Evolutionary conservation across 2,329 filamentous ascomycete genomes (phyloP).

Genomic region (Cordyceps militaris): DNA sequence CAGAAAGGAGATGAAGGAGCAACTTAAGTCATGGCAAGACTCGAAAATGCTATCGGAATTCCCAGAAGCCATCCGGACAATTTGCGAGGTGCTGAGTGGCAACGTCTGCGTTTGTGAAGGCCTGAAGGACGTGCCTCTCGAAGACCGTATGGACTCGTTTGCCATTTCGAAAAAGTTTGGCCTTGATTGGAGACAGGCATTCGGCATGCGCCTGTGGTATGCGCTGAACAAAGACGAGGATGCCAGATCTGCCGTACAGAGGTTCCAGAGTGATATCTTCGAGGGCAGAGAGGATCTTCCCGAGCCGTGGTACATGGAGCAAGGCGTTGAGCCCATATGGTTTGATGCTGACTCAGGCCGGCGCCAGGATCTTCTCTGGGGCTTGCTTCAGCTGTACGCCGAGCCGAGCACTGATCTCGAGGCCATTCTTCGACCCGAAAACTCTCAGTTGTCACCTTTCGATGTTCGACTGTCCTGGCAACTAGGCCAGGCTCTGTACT

Average conservation of each 20-base stretch:
- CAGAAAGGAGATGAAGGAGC: constrained; percentile 67
- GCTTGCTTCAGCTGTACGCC: constrained; percentile 74
- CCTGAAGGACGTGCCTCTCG: constrained; percentile 61
- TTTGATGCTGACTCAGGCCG: constrained; percentile 49
- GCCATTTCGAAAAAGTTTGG: constrained; percentile 76
- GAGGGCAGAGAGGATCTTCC: constrained; percentile 67
- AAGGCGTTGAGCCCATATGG: constrained; percentile 52
- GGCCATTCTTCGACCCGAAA: constrained; percentile 66
- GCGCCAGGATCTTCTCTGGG: constrained; percentile 78
- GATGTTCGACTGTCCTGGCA: constrained; percentile 79
- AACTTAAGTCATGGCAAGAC: constrained; percentile 78
- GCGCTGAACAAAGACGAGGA: constrained; percentile 64
- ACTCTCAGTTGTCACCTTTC: constrained; percentile 66
- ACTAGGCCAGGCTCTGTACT: constrained; percentile 60
- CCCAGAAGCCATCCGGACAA: constrained; percentile 69
- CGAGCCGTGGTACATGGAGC: constrained; percentile 61
- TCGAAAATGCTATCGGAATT: constrained; percentile 84
- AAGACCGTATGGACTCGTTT: constrained; percentile 76
- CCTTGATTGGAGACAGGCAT: constrained; percentile 88
- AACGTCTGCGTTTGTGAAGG: constrained; percentile 82
- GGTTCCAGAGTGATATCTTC: constrained; percentile 66
- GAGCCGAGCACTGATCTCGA: constrained; percentile 53
- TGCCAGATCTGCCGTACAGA: constrained; percentile 57
- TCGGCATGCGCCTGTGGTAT: constrained; percentile 89
- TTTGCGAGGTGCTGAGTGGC: constrained; percentile 85